These are phyloP conservation scores for Taphrina betulina DNA, from an alignment of 1,139 yeast species.

Conservation along the genomic window DNA sequence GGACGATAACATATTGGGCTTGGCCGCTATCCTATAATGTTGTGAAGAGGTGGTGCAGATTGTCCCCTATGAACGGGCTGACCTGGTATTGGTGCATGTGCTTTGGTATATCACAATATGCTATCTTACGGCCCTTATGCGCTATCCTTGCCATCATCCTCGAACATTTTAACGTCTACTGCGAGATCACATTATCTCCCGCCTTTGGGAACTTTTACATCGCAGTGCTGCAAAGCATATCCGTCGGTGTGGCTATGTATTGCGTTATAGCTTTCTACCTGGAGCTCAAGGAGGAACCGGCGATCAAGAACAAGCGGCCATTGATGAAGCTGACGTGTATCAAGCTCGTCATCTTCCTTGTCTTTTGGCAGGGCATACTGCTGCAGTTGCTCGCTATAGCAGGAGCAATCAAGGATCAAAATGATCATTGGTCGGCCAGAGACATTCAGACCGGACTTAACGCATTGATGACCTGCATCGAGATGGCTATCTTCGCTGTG, in stretches of 20 bases:
- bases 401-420: neutral
- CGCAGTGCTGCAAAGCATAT: slow-evolving; percentile 4
- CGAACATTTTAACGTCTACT: slow-evolving; percentile 1
- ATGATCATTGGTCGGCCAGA: slow-evolving; percentile 7
- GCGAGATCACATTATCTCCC: slow-evolving; percentile 8
- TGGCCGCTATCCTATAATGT: slow-evolving; percentile 16
- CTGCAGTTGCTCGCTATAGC: neutral
- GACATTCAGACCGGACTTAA: slow-evolving; percentile 15
- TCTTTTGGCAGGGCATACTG: slow-evolving; percentile 16
- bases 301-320: slow-evolving; percentile 1
- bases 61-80: slow-evolving; percentile 2
- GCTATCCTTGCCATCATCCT: slow-evolving; percentile 5
- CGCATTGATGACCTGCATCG: slow-evolving; percentile 6
- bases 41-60: neutral
- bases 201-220: slow-evolving; percentile 8
- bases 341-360: slow-evolving; percentile 9
- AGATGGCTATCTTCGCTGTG: slow-evolving; percentile 8
- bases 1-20: slow-evolving; percentile 7
- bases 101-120: slow-evolving; percentile 20
- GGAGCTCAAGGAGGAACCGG: slow-evolving; percentile 16
- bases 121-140: slow-evolving; percentile 6
- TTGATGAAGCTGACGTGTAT: slow-evolving; percentile 10
- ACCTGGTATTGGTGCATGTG: slow-evolving; percentile 4
- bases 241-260: slow-evolving; percentile 16
- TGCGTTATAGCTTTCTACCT: slow-evolving; percentile 10